These are phyloP conservation scores for Neurospora terricola DNA, from an alignment of 495 filamentous ascomycete species.

Conservation along the genomic window DNA sequence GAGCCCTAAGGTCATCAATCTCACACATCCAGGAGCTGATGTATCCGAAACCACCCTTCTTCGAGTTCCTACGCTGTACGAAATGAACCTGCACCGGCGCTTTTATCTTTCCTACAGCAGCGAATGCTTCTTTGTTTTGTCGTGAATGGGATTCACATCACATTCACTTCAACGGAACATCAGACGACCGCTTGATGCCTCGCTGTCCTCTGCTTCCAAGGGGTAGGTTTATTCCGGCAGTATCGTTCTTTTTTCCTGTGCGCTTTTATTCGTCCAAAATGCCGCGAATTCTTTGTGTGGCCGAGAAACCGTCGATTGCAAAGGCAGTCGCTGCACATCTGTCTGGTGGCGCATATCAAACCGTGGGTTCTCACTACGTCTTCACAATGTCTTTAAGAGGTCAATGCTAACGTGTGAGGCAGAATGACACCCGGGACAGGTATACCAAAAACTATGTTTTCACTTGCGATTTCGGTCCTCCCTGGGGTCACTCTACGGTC, in stretches of 20 bases:
- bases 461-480: conserved; percentile 68
- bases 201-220: neutral
- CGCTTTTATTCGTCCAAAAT: conserved; percentile 7
- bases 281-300: conserved; percentile 74
- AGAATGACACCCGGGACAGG: conserved; percentile 49
- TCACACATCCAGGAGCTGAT: neutral
- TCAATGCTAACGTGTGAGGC: neutral
- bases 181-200: neutral
- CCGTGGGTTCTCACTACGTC: conserved; percentile 41
- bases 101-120: neutral
- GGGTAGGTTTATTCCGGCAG: neutral
- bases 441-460: conserved; percentile 95
- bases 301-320: conserved; percentile 93
- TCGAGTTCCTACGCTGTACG: neutral
- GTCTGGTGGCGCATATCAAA: conserved; percentile 59
- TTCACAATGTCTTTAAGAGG: neutral
- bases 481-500: conserved; percentile 74
- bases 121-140: neutral
- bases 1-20: neutral
- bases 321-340: conserved; percentile 88
- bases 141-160: neutral
- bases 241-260: neutral
- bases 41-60: neutral
- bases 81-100: neutral
- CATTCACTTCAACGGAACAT: neutral